These are phyloP conservation scores for Phialophora verrucosa DNA, from an alignment of 2,329 filamentous ascomycete species.

Conservation along the genomic window DNA sequence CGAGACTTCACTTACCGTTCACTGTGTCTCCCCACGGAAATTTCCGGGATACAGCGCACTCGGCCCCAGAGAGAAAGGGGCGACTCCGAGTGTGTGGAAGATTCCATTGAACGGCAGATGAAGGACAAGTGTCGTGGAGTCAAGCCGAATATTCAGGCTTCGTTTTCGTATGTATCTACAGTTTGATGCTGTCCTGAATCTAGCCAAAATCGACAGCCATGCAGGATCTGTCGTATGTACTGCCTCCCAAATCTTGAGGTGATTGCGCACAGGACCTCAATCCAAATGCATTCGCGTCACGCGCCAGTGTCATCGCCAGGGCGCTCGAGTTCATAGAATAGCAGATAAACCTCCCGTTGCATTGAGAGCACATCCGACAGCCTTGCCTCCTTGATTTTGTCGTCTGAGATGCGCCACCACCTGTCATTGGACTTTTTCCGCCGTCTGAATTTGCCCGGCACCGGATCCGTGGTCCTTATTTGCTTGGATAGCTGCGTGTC, in stretches of 20 bases:
- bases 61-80: slow-evolving; percentile 2
- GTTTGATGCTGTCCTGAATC: background rate
- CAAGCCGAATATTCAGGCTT: background rate
- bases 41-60: background rate
- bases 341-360: slow-evolving; percentile 92
- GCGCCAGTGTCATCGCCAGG: slow-evolving; percentile 38
- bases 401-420: slow-evolving; percentile 98
- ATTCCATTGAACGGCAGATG: background rate
- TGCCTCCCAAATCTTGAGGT: background rate
- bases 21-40: background rate
- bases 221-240: background rate
- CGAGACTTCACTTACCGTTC: background rate
- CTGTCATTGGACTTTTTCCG: slow-evolving; percentile 70
- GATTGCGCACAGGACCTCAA: background rate
- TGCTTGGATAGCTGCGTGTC: slow-evolving; percentile 36
- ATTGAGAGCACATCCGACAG: slow-evolving; percentile 88
- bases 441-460: slow-evolving; percentile 52
- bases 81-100: background rate
- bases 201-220: background rate
- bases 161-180: background rate
- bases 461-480: slow-evolving; percentile 37
- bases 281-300: slow-evolving; percentile 5
- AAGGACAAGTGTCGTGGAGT: background rate
- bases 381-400: slow-evolving; percentile 93
- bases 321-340: slow-evolving; percentile 90